Evolutionary conservation across 352 stramenopile genomes (phyloP).

Genomic region (Stramenopiles sp.): DNA sequence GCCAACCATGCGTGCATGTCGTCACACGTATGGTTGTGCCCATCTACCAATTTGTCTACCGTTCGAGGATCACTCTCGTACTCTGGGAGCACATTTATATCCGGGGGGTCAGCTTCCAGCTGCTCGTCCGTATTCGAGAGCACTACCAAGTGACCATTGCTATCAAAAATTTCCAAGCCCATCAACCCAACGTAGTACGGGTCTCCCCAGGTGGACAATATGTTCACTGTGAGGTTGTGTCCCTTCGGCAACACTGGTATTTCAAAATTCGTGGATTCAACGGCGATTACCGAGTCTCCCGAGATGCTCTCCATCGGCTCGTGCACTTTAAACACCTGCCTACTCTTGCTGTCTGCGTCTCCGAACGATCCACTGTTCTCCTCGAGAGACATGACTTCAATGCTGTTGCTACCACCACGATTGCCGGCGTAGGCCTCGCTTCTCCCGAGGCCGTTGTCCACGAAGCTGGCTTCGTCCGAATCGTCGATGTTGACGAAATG

Average conservation of each 20-base stretch:
- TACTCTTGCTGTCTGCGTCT: too few species aligned
- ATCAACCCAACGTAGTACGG: constrained; percentile 64
- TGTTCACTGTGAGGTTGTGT: constrained; percentile 39
- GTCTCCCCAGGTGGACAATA: constrained; percentile 63
- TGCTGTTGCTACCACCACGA: too few species aligned
- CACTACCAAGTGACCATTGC: constrained; percentile 33
- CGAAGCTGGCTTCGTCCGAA: too few species aligned
- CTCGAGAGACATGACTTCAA: too few species aligned
- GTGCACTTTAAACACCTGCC: too few species aligned
- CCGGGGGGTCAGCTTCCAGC: constrained; percentile 39
- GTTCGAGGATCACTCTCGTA: constrained; percentile 53
- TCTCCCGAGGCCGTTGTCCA: too few species aligned
- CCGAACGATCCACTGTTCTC: too few species aligned
- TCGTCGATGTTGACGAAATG: too few species aligned
- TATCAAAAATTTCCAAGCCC: constrained; percentile 60
- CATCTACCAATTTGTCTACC: constrained; percentile 63
- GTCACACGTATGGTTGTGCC: constrained; percentile 59
- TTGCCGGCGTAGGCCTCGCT: too few species aligned
- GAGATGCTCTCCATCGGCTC: too few species aligned
- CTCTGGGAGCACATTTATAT: constrained; percentile 65
- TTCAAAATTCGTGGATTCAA: constrained; percentile 9
- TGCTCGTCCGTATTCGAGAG: constrained; percentile 35
- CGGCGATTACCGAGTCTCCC: too few species aligned
- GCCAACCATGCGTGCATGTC: constrained; percentile 71
- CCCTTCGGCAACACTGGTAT: constrained; percentile 46